Evolutionary conservation across 805 yeast genomes (phyloP).

Genomic region (Candida germanica): DNA sequence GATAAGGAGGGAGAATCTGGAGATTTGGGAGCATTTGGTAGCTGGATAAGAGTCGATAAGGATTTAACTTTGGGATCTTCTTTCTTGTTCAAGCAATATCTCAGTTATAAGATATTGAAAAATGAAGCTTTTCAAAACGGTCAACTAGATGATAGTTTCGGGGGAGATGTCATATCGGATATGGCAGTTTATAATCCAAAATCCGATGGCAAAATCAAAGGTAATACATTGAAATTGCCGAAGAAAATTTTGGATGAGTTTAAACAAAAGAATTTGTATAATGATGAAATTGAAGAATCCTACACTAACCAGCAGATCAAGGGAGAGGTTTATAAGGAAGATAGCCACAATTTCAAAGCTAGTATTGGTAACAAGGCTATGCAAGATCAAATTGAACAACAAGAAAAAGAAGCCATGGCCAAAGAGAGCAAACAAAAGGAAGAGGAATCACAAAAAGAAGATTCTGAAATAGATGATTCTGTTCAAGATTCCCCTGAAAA

Average conservation of each 20-base stretch:
- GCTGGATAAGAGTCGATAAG: conserved; percentile 45
- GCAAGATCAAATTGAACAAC: conserved; percentile 7
- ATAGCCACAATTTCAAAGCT: conserved; percentile 11
- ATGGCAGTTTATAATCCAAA: conserved; percentile 36
- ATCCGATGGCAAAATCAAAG: conserved; percentile 31
- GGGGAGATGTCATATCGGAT: conserved; percentile 36
- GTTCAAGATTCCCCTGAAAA: conserved; percentile 5
- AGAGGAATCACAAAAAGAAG: conserved; percentile 6
- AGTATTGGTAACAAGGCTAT: conserved; percentile 11
- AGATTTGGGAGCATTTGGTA: conserved; percentile 20
- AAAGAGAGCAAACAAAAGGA: conserved; percentile 5
- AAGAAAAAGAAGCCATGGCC: conserved; percentile 8
- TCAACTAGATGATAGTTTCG: conserved; percentile 7
- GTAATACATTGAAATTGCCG: conserved; percentile 33
- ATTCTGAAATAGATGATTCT: conserved; percentile 4
- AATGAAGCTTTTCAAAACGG: conserved; percentile 16
- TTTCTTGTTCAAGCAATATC: conserved; percentile 41
- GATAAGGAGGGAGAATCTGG: conserved; percentile 22
- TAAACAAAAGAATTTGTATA: conserved; percentile 22
- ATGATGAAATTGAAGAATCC: conserved; percentile 23
- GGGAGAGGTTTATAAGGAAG: conserved; percentile 13
- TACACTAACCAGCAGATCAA: conserved; percentile 8
- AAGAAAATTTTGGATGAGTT: conserved; percentile 26
- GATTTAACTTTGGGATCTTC: conserved; percentile 45
- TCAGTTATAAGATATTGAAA: conserved; percentile 31